A percentile compares a stretch with the other conserved stretches of the same genome.
phyloP scores from a whole-genome alignment of 1,284 basidiomycete species.

The Laetiporus sulphureus region DNA sequence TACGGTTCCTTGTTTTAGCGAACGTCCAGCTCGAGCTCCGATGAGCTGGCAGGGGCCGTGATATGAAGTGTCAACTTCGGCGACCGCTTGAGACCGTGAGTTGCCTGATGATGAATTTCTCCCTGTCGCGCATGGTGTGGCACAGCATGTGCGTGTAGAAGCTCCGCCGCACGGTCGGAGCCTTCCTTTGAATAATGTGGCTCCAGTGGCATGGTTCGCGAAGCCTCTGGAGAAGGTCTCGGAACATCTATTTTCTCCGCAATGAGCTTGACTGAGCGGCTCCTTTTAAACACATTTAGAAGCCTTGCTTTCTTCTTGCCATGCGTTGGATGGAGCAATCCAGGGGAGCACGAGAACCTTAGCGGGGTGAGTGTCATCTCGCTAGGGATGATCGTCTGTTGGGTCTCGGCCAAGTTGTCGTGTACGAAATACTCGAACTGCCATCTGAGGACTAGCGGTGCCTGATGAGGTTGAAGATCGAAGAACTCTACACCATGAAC shows the following conservation, averaged over 20 bases:
- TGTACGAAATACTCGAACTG: conserved; percentile 72
- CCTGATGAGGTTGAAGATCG: conserved; percentile 20
- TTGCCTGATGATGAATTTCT: too few species aligned
- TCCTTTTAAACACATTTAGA: conserved; percentile 66
- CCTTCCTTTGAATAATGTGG: too few species aligned
- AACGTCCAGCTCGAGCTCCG: too few species aligned
- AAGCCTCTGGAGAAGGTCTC: too few species aligned
- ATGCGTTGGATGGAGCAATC: conserved; percentile 54
- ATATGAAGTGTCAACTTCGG: too few species aligned
- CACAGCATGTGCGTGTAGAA: too few species aligned
- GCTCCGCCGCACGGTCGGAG: too few species aligned
- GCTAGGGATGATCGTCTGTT: conserved; percentile 43
- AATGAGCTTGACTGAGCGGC: conserved; percentile 47
- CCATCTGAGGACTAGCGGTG: conserved; percentile 50
- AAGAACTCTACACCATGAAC: conserved; percentile 55
- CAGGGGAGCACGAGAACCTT: conserved; percentile 66
- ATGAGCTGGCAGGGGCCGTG: too few species aligned
- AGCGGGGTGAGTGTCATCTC: conserved; percentile 69
- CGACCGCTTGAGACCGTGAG: too few species aligned
- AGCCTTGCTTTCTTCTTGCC: conserved; percentile 57
- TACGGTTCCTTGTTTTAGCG: too few species aligned
- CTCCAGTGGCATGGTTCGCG: too few species aligned
- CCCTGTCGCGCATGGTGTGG: too few species aligned
- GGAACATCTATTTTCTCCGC: conserved; percentile 42
- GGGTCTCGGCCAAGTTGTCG: conserved; percentile 40